phyloP scores from a whole-genome alignment of 495 filamentous ascomycete genomes.

The Podospora appendiculata region DNA sequence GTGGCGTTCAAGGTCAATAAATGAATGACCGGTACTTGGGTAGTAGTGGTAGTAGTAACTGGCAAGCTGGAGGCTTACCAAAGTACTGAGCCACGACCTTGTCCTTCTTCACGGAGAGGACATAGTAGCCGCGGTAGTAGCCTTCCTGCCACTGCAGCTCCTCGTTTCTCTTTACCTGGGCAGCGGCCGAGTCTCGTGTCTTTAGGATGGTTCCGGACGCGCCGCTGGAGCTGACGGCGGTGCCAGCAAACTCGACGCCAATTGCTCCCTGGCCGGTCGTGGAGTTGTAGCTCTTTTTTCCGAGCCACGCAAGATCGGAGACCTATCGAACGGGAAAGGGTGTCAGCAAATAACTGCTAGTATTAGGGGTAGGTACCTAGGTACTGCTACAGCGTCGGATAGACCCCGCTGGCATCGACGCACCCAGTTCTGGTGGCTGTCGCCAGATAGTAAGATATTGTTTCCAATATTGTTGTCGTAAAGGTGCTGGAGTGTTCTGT shows the following conservation, averaged over 20 bases:
- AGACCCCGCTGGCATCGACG: too few species aligned
- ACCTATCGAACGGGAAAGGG: conserved; percentile 43
- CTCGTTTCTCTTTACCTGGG: conserved; percentile 39
- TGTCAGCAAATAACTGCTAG: neutral
- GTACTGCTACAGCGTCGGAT: too few species aligned
- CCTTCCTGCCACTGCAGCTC: conserved; percentile 63
- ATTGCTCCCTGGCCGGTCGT: conserved; percentile 49
- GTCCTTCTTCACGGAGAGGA: conserved; percentile 43
- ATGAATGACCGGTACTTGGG: neutral
- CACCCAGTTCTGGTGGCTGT: conserved; percentile 36
- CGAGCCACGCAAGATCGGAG: conserved; percentile 57
- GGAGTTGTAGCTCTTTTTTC: conserved; percentile 46
- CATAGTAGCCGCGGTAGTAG: conserved; percentile 60
- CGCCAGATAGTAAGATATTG: conserved; percentile 59
- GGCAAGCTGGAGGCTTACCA: conserved; percentile 2
- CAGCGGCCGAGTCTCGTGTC: conserved; percentile 24
- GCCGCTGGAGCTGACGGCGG: conserved; percentile 48
- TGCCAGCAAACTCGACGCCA: conserved; percentile 60
- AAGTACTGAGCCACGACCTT: conserved; percentile 45
- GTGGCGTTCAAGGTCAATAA: too few species aligned
- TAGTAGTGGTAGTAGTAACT: neutral
- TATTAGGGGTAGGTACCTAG: too few species aligned
- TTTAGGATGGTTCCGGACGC: conserved; percentile 39
- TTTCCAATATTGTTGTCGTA: conserved; percentile 56
- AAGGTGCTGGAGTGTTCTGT: conserved; percentile 51